Evolutionary conservation across 2,329 filamentous ascomycete species (phyloP).

Genomic region (Hypocrella siamensis): DNA sequence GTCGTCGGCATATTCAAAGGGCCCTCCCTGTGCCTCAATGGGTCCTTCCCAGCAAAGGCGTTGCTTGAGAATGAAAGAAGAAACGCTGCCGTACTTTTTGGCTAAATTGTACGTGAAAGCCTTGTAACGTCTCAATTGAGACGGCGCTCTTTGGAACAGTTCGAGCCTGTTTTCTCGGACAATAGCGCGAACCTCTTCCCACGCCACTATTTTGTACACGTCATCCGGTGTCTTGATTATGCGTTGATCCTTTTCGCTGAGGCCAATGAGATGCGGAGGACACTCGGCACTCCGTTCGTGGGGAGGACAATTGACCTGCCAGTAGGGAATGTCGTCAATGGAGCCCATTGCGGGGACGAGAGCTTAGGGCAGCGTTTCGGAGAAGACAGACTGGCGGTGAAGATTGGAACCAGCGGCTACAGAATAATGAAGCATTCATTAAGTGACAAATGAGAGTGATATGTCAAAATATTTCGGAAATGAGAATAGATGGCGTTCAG

Average conservation of each 20-base stretch:
- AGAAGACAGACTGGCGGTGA: too few relatives aligned
- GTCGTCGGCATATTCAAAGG: slow-evolving; percentile 36
- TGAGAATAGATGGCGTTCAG: too few relatives aligned
- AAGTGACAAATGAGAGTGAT: too few relatives aligned
- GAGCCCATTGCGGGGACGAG: too few relatives aligned
- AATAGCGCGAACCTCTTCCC: slow-evolving; percentile 52
- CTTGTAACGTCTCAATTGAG: slow-evolving; percentile 63
- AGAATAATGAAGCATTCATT: too few relatives aligned
- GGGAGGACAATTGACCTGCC: slow-evolving; percentile 65
- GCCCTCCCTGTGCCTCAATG: slow-evolving; percentile 15
- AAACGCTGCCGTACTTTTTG: slow-evolving; percentile 56
- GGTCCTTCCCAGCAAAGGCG: slow-evolving; percentile 52
- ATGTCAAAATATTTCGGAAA: too few relatives aligned
- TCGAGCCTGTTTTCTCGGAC: slow-evolving; percentile 53
- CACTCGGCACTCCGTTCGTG: slow-evolving; percentile 48
- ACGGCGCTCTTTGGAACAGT: slow-evolving; percentile 61
- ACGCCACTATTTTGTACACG: slow-evolving; percentile 46
- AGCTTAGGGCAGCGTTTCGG: too few relatives aligned
- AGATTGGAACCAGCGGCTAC: too few relatives aligned
- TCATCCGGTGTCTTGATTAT: slow-evolving; percentile 59
- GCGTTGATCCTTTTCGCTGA: slow-evolving; percentile 49
- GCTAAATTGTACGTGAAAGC: slow-evolving; percentile 50
- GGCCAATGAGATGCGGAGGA: slow-evolving; percentile 50
- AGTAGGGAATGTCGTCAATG: slow-evolving; percentile 41
- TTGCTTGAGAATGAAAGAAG: slow-evolving; percentile 58